These are phyloP conservation scores for Fusarium protoensiforme DNA, from an alignment of 2,329 filamentous ascomycete genomes.

Conservation along the genomic window DNA sequence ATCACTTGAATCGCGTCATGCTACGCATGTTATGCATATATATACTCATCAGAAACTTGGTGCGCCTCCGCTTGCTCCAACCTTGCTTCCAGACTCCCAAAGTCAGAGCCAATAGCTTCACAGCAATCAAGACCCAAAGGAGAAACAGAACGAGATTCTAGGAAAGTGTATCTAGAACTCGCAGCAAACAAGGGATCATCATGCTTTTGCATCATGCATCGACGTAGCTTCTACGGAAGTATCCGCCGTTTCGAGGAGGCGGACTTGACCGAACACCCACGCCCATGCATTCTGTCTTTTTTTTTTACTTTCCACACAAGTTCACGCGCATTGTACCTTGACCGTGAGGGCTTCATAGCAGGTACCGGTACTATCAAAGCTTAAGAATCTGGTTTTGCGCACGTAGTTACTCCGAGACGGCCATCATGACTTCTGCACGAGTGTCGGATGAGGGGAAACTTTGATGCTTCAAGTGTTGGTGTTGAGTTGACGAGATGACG, in stretches of 20 bases:
- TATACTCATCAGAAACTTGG: neutral
- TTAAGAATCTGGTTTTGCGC: neutral
- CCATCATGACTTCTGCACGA: neutral
- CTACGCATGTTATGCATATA: neutral
- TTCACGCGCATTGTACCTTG: neutral
- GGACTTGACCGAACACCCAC: neutral
- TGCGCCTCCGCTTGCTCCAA: neutral
- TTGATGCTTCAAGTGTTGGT: neutral
- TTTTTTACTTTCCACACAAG: neutral
- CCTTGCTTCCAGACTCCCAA: neutral
- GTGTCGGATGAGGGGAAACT: neutral
- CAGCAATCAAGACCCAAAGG: neutral
- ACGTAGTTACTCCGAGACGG: neutral
- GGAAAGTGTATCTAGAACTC: neutral
- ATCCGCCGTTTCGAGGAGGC: neutral
- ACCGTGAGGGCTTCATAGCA: neutral
- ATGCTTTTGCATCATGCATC: neutral
- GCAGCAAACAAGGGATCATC: neutral
- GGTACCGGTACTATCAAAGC: neutral
- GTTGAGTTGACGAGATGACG: neutral
- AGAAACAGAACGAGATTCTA: neutral
- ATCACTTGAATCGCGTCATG: neutral
- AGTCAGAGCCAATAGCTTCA: neutral
- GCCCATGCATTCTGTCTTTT: too few relatives aligned
- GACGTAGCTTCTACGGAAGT: neutral